Conservation (phyloP, 2,329 filamentous ascomycete species). For the Magnaporthiopsis poae region DNA sequence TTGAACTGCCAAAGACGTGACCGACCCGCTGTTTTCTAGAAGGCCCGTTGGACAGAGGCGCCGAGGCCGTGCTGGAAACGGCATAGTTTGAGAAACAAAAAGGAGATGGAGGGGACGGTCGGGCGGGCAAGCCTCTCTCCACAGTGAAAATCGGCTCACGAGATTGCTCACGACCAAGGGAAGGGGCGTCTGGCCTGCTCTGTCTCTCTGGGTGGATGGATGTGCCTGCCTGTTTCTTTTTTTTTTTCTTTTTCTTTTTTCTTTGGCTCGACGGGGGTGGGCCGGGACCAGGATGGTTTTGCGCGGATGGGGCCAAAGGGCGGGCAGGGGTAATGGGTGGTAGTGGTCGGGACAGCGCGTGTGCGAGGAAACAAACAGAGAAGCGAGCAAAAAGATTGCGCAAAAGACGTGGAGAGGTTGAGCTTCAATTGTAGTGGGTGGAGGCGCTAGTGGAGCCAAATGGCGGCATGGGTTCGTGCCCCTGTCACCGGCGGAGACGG, state of each 20-base stretch:
- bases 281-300: neutral
- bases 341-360: neutral
- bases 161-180: constrained; percentile 8
- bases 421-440: neutral
- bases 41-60: constrained; percentile 36
- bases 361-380: neutral
- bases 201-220: too few relatives aligned
- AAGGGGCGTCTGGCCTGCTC: neutral
- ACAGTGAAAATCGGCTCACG: constrained; percentile 7
- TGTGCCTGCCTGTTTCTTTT: too few relatives aligned
- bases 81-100: constrained; percentile 28
- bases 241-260: too few relatives aligned
- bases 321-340: neutral
- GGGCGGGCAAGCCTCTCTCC: neutral
- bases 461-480: neutral
- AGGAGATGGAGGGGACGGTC: constrained; percentile 11
- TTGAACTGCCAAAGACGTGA: constrained; percentile 24
- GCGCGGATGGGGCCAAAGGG: neutral
- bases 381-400: neutral
- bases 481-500: neutral
- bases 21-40: constrained; percentile 36
- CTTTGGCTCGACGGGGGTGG: neutral
- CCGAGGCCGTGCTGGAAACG: constrained; percentile 26
- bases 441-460: neutral
- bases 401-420: neutral